Conservation (phyloP, 164 flowering plant species). For the Dillenia turbinata region DNA sequence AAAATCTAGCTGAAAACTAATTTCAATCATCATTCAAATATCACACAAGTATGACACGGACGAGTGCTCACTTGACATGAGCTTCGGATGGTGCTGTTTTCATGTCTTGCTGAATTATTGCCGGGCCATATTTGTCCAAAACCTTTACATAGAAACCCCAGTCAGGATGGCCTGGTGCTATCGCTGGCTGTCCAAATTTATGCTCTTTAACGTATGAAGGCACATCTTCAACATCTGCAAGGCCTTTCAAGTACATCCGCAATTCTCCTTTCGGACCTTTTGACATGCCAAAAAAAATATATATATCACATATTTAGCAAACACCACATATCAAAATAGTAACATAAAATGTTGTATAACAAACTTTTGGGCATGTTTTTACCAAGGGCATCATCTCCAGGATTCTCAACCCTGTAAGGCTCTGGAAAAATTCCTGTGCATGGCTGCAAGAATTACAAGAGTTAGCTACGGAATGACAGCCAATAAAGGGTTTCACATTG, state of each 20-base stretch:
- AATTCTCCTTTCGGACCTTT: conserved; percentile 34
- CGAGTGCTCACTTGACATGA: no score
- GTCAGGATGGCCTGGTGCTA: conserved; percentile 26
- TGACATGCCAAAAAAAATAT: background rate
- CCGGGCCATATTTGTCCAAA: no score
- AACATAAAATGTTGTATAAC: background rate
- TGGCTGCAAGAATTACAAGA: conserved; percentile 20
- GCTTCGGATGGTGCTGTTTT: no score
- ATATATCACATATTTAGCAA: background rate
- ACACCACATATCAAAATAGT: background rate
- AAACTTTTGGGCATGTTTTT: background rate
- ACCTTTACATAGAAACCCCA: conserved; percentile 39
- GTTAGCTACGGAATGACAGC: background rate
- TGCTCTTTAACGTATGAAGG: conserved; percentile 29
- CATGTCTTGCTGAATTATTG: no score
- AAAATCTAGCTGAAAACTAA: no score
- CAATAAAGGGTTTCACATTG: background rate
- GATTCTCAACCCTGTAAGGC: conserved; percentile 15
- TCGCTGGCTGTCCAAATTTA: conserved; percentile 33
- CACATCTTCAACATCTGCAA: conserved; percentile 34
- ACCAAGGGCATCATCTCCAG: conserved; percentile 25
- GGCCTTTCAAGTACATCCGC: conserved; percentile 24
- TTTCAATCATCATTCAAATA: no score
- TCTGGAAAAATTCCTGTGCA: conserved; percentile 31
- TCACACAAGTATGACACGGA: no score